phyloP scores from a whole-genome alignment of 257 asterid genomes.

The Mitragyna speciosa region DNA sequence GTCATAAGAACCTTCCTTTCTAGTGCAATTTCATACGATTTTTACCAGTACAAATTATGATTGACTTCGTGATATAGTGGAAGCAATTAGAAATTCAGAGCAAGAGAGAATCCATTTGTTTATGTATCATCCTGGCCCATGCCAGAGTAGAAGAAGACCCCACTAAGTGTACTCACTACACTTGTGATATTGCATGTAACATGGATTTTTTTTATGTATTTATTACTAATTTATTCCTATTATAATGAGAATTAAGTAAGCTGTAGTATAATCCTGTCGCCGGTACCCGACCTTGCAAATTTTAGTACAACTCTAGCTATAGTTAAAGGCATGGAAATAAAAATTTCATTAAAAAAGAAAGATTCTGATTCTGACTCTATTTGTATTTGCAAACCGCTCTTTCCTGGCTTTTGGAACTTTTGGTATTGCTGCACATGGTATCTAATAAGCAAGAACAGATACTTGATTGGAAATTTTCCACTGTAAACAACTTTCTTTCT shows the following conservation, averaged over 20 bases:
- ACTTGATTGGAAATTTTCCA: neutral
- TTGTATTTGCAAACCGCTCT: neutral
- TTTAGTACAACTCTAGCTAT: neutral
- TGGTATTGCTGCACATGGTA: neutral
- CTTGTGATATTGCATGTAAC: constrained; percentile 56
- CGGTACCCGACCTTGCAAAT: constrained; percentile 16
- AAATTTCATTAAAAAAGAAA: neutral
- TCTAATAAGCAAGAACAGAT: neutral
- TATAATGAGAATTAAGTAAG: too few species aligned
- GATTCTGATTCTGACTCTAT: neutral
- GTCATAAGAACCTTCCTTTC: constrained; percentile 18
- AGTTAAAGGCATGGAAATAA: too few species aligned
- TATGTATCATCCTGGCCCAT: constrained; percentile 34
- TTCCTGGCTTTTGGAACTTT: neutral
- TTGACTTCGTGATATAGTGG: neutral
- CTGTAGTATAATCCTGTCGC: neutral
- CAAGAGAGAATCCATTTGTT: constrained; percentile 32
- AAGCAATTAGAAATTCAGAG: neutral
- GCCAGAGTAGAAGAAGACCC: constrained; percentile 50
- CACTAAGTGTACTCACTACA: constrained; percentile 22
- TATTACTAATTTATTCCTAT: constrained; percentile 8
- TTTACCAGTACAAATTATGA: neutral
- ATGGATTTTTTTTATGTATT: constrained; percentile 34
- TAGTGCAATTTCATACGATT: neutral
- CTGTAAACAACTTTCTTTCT: neutral